Percentiles rank a stretch among this genome's conserved stretches.
Conservation (phyloP, 768 basidiomycete genomes). For the Suillus variegatus region DNA sequence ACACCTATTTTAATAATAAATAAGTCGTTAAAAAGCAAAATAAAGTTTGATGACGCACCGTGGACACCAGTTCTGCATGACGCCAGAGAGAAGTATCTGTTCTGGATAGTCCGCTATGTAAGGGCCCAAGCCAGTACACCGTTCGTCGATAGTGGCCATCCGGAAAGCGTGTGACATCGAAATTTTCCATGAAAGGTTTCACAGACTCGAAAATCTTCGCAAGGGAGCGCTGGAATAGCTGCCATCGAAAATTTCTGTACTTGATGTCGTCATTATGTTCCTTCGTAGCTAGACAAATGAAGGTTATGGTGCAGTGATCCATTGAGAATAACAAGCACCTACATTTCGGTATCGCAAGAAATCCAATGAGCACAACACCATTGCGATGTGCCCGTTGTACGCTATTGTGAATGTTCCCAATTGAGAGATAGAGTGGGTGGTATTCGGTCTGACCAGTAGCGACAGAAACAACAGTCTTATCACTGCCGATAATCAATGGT, state of each 20-base stretch:
- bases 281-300: not conserved
- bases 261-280: not conserved
- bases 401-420: not conserved
- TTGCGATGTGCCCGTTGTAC: not conserved
- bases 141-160: slow-evolving; percentile 32
- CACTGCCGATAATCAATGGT: slow-evolving; percentile 13
- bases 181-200: slow-evolving; percentile 26
- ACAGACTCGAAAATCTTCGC: slow-evolving; percentile 26
- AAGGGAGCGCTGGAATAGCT: slow-evolving; percentile 34
- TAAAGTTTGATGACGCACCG: slow-evolving; percentile 21
- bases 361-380: not conserved
- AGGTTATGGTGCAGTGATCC: not conserved
- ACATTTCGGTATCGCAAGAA: not conserved
- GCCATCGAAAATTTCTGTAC: slow-evolving; percentile 23
- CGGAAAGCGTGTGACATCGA: slow-evolving; percentile 22
- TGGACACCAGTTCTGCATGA: slow-evolving; percentile 39
- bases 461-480: slow-evolving; percentile 2
- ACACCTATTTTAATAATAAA: not conserved
- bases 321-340: not conserved
- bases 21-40: not conserved
- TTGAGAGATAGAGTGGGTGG: not conserved
- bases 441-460: not conserved
- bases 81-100: slow-evolving; percentile 33
- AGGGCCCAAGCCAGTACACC: slow-evolving; percentile 36
- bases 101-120: slow-evolving; percentile 45